Conservation (phyloP, 1,284 basidiomycete genomes). For the Cryptococcus depauperatus region DNA sequence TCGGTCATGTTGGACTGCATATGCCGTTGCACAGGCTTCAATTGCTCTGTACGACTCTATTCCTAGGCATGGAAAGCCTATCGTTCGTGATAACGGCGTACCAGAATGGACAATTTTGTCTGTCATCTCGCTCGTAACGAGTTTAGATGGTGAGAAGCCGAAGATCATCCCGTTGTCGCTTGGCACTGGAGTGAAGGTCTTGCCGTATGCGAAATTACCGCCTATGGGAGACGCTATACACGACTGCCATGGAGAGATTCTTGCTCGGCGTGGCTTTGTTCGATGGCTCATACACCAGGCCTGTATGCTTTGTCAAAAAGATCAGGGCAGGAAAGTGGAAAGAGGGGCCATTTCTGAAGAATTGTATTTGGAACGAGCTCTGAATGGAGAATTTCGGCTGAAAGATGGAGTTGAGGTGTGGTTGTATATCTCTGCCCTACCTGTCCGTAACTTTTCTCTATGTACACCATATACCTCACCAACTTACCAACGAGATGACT, state of each 20-base stretch:
- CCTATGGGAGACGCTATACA: conserved; percentile 71
- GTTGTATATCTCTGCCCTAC: conserved; percentile 83
- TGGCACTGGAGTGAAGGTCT: conserved; percentile 79
- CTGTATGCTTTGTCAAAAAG: neutral
- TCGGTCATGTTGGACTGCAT: conserved; percentile 7
- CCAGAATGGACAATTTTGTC: conserved; percentile 47
- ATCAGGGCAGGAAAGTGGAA: conserved; percentile 50
- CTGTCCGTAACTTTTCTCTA: conserved; percentile 53
- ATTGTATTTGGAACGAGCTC: conserved; percentile 10
- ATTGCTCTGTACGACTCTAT: conserved; percentile 27
- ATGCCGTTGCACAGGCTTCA: conserved; percentile 12
- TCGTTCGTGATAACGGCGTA: conserved; percentile 33
- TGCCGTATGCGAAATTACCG: conserved; percentile 60
- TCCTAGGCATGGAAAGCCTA: conserved; percentile 40
- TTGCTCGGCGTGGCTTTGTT: conserved; percentile 68
- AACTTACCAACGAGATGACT: too few species aligned
- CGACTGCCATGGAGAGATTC: conserved; percentile 83
- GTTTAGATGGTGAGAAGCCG: neutral
- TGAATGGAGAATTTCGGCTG: conserved; percentile 50
- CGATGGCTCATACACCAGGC: conserved; percentile 60
- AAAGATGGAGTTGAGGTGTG: conserved; percentile 51
- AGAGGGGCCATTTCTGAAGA: conserved; percentile 26
- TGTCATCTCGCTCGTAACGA: conserved; percentile 25
- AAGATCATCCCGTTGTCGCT: conserved; percentile 56
- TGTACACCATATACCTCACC: neutral